Base-by-base conservation (phyloP, 1,139 yeast genomes). In the Geotrichum phurueaensis region DNA sequence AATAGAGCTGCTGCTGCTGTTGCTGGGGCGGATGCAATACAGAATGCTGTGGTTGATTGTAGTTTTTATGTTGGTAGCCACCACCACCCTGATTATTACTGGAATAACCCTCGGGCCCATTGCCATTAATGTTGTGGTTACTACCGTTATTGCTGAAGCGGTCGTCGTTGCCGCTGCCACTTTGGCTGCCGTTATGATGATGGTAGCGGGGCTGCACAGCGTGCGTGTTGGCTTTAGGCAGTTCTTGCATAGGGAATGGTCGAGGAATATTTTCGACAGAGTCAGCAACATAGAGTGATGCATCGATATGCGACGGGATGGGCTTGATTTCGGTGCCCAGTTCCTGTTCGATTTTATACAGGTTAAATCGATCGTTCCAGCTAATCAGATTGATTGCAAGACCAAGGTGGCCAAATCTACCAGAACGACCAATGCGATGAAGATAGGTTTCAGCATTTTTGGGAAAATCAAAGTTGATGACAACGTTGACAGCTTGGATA, bases 391-490 rank as follows among this genome's bases (percentile, higher is more conserved):
- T 95, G 72, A 94, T 92, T 52, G 99, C 99, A 73, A 94, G 82
- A 81, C 99, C 99, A 72, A 92, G 84, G 75, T 95, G 99, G 68
- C 99, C 99, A 73, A 91, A 94, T 81, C 99, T 88, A 69, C 99
- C 99, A 2, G 97, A 91, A 80, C 99, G 92, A 81, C 99, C 98
- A 71, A 94, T 95, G 82, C 99, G 89, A 78, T 94, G 99, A 69
- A 94, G 83, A 76, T 94, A 94, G 52, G 98, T 94, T 77, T 94
- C 99, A 10, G 98, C 97, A 62, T 89, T 91, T 76, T 94, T 94
- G 64, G 99, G 99, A 85, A 94, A 94, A 76, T 94, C 99, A 75
- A 94, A 95, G 78, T 94, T 94, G 70, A 94, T 89, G 61, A 94
- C 99, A 56, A 94, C 99, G 72, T 95, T 95, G 66, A 94, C 99